phyloP scores from a whole-genome alignment of 306 rosid genomes.

The Neltuma alba region DNA sequence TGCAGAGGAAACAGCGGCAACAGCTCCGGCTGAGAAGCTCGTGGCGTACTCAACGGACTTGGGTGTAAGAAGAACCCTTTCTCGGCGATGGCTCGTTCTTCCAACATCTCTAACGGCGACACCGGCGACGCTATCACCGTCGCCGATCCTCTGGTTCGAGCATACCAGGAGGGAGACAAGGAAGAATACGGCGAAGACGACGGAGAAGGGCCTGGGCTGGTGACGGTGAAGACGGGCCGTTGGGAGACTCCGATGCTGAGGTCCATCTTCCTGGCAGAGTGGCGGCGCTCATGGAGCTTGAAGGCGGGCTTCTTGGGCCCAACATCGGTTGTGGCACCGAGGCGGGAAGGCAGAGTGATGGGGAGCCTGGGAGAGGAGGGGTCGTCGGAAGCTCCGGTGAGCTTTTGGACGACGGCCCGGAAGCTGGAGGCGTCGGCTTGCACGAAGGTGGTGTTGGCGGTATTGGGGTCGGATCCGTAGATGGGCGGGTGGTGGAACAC shows the following conservation, averaged over 20 bases:
- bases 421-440: conserved; percentile 83
- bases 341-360: conserved; percentile 55
- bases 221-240: conserved; percentile 16
- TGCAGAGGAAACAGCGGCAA: conserved; percentile 79
- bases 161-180: background rate
- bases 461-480: conserved; percentile 55
- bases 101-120: conserved; percentile 71
- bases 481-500: conserved; percentile 37
- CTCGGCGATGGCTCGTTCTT: conserved; percentile 63
- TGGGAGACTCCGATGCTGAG: conserved; percentile 48
- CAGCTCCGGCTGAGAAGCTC: conserved; percentile 62
- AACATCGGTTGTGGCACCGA: conserved; percentile 43
- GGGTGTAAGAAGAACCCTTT: conserved; percentile 83
- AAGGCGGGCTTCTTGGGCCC: conserved; percentile 59
- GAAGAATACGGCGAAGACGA: background rate
- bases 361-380: conserved; percentile 69
- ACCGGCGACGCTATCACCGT: conserved; percentile 71
- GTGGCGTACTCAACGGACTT: conserved; percentile 57
- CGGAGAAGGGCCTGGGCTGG: background rate
- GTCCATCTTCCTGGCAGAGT: conserved; percentile 63
- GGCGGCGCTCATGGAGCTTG: conserved; percentile 90
- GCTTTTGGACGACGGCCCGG: conserved; percentile 78
- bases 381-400: conserved; percentile 82
- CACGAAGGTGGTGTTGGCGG: conserved; percentile 83
- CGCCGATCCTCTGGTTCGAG: conserved; percentile 14